Percentiles rank a stretch among this genome's conserved stretches.
Evolutionary conservation across 371 early-diverging fungal genomes (phyloP).

Genomic region (Dinochytrium kinnereticum): DNA sequence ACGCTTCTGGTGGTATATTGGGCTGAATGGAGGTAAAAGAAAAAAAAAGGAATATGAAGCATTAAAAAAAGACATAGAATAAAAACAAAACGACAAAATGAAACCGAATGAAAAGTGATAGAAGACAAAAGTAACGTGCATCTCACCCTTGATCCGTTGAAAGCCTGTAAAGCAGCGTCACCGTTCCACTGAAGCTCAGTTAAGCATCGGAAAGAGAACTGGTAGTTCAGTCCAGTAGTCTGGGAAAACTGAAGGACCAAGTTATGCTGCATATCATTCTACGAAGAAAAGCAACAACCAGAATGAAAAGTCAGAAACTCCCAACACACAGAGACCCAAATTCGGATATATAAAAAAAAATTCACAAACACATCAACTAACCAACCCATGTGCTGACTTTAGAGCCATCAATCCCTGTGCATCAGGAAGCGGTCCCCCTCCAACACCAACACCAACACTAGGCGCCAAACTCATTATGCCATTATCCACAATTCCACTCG

Average conservation of each 20-base stretch:
- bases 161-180: slow-evolving; percentile 37
- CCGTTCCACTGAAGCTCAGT: slow-evolving; percentile 37
- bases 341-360: no score
- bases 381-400: not conserved
- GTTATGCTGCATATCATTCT: slow-evolving; percentile 37
- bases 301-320: not conserved
- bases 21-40: slow-evolving; percentile 8
- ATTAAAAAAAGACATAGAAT: not conserved
- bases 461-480: no score
- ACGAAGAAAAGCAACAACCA: not conserved
- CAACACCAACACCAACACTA: no score
- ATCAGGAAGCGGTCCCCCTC: slow-evolving; percentile 8
- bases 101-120: not conserved
- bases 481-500: no score
- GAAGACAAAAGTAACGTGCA: not conserved
- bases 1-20: slow-evolving; percentile 40
- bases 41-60: slow-evolving; percentile 1
- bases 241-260: slow-evolving; percentile 36
- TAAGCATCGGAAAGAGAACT: slow-evolving; percentile 40
- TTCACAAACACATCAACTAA: not conserved
- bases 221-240: slow-evolving; percentile 46
- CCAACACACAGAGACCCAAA: no score
- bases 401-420: not conserved
- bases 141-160: slow-evolving; percentile 31
- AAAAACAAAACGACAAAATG: not conserved